Evolutionary conservation across 2,329 filamentous ascomycete species (phyloP), one percentile per base, ranked within the genome.

Genomic region (Botrytis medusae): DNA sequence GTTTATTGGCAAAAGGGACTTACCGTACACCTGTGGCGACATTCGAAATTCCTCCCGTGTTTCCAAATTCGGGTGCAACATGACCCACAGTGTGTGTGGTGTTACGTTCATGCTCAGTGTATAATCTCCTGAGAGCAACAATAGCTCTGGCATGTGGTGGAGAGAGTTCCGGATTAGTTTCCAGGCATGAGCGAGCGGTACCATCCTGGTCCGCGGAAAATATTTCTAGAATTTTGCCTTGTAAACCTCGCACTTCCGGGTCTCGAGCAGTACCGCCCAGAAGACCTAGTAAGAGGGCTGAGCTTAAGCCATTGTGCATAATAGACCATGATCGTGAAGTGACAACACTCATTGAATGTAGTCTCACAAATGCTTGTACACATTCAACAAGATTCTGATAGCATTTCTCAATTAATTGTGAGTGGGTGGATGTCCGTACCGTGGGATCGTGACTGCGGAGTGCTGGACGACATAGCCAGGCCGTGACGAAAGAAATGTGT

Each of bases 361-460:
- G 63, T 25, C 51, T n/a, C 9, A 67, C 63, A 34, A 46, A 67
- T 32, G 44, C 44, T 32, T 42, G 42, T 22, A 67, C 63, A 67
- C 63, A 67, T 46, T 51, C 40, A 48, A 51, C 42, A 46, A 65
- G 63, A 46, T 67, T 67, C 63, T 67, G 32, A 29, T 67, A 46
- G 42, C 63, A 67, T 51, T 67, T 67, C 9, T 67, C 40, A 22
- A 46, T 20, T 25, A 67, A 34, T 37, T 67, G 44, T 32, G 29
- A 32, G 5, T 67, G 63, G 42, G 44, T 4, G 22, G 62, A 34
- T 32, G 63, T 67, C 20, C 10, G 29, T 22, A 9, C 32, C 29
- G 14, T 29, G 9, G 16, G 34, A 32, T 51, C n/a, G 12, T n/a
- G 63, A 10, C 8, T 14, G 20, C 63, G 63, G 12, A 67, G 22